These are phyloP conservation scores for Sugiyamaella novakii DNA, from an alignment of 1,139 yeast genomes.

Conservation along the genomic window DNA sequence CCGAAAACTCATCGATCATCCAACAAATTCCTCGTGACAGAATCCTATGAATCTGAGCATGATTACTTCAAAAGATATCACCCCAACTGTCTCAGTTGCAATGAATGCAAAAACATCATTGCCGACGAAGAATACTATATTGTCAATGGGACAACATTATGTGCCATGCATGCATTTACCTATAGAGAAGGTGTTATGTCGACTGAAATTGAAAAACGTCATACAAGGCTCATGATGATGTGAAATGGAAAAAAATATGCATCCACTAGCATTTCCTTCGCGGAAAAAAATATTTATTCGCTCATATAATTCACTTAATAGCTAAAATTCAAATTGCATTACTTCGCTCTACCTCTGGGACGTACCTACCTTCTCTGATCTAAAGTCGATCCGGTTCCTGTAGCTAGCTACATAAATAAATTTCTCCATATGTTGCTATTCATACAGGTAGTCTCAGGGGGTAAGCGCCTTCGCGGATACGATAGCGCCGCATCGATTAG, in stretches of 20 bases:
- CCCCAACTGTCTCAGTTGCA: conserved; percentile 39
- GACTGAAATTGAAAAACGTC: conserved; percentile 37
- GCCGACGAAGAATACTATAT: conserved; percentile 38
- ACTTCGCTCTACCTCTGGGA: no score
- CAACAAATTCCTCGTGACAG: no score
- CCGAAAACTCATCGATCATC: conserved; percentile 17
- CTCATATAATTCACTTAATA: conserved; percentile 3
- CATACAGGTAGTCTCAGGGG: conserved; percentile 10
- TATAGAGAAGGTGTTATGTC: conserved; percentile 27
- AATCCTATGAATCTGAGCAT: conserved; percentile 21
- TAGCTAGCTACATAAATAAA: no score
- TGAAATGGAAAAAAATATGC: conserved; percentile 17
- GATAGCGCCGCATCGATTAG: conserved; percentile 6
- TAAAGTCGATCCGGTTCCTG: no score
- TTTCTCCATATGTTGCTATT: no score
- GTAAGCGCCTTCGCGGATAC: conserved; percentile 1
- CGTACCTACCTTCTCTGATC: no score
- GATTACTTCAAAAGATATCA: conserved; percentile 37
- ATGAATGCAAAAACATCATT: conserved; percentile 38
- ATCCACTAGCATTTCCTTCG: background rate
- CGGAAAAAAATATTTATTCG: conserved; percentile 12
- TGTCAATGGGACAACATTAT: conserved; percentile 37
- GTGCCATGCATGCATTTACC: conserved; percentile 40
- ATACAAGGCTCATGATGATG: conserved; percentile 40
- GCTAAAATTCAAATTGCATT: conserved; percentile 5